Evolutionary conservation across 2,329 filamentous ascomycete genomes (phyloP), one percentile per base, ranked within the genome.

Genomic region (Nothomitra cinnamomea): DNA sequence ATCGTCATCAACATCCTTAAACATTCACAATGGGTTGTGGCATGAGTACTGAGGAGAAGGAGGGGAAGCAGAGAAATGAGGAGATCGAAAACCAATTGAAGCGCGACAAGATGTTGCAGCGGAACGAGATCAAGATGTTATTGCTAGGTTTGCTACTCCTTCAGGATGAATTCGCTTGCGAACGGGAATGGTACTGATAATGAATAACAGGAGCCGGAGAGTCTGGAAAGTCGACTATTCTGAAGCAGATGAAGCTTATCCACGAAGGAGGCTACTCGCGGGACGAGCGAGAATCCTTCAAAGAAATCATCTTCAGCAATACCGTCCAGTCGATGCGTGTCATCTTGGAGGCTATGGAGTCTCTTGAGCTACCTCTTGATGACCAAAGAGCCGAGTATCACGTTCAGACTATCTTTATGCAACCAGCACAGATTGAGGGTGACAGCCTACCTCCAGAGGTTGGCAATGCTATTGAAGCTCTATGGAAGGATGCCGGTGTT

Each of bases 121-220:
- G 90, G 65, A 98, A 98, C 64, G 92, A 98, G 74, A 98, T 98
- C 76, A 98, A 98, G 80, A 96, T 98, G 92, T 77, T 98, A 64
- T 79, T 98, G 65, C 83, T 98, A 65, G 92, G 92, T 95, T 47
- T 53, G 38, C 35, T 21, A 21, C 6, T 13, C 42, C 13, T 10
- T 10, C 21, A n/a, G 17, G 53, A 53, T 49, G 52, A 25, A 50
- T 38, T 12, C 49, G 28, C 42, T 28, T 21, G n/a, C 24, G 15
- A 45, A 45, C 25, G 35, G 21, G 52, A 15, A 10, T 35, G 60
- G 53, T 56, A 22, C 32, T 56, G 56, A 64, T 69, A 62, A 68
- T 58, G 43, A 32, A 6, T 51, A 56, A 57, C 63, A 94, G 87
- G 87, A 77, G 92, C 92, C 72, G 90, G 92, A 83, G 92, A 98